These are phyloP conservation scores for Tephrocybe sp. DNA, from an alignment of 768 basidiomycete genomes.

Conservation along the genomic window DNA sequence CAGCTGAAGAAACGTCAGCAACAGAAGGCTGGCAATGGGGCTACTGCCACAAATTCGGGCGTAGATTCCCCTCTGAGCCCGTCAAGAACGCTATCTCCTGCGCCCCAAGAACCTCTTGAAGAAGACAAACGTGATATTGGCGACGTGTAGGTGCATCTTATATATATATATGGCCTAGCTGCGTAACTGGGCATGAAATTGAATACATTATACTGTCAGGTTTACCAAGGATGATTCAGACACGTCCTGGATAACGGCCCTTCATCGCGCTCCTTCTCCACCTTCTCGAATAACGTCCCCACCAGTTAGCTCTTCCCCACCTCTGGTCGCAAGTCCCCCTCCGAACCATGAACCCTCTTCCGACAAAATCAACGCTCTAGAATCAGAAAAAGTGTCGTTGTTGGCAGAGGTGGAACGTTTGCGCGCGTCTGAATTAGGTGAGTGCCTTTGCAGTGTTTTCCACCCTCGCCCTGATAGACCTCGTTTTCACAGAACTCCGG, in stretches of 20 bases:
- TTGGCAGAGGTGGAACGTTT: slow-evolving; percentile 16
- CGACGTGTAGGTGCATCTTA: slow-evolving; percentile 58
- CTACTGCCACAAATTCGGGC: slow-evolving; percentile 25
- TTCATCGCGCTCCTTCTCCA: slow-evolving; percentile 44
- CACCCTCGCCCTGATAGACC: background rate
- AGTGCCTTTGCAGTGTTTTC: background rate
- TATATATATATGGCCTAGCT: slow-evolving; percentile 10
- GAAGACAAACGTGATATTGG: slow-evolving; percentile 51
- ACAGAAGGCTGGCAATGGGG: slow-evolving; percentile 53
- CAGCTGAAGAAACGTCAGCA: slow-evolving; percentile 83
- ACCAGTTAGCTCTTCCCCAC: slow-evolving; percentile 8
- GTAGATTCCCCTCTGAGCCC: slow-evolving; percentile 37
- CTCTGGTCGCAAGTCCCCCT: slow-evolving; percentile 9
- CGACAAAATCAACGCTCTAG: slow-evolving; percentile 16
- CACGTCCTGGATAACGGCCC: slow-evolving; percentile 57
- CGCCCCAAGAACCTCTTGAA: slow-evolving; percentile 38
- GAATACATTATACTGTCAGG: slow-evolving; percentile 14
- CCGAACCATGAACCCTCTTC: slow-evolving; percentile 10
- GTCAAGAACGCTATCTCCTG: slow-evolving; percentile 48
- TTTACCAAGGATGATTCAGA: slow-evolving; percentile 49
- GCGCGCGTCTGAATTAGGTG: background rate
- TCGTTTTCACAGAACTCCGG: background rate
- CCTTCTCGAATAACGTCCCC: slow-evolving; percentile 19
- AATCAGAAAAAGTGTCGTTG: slow-evolving; percentile 22
- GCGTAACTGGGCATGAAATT: slow-evolving; percentile 3